A percentile compares a stretch with the other conserved stretches of the same genome.
Conservation (phyloP, 306 rosid species). For the Cicer pinnatifidum region DNA sequence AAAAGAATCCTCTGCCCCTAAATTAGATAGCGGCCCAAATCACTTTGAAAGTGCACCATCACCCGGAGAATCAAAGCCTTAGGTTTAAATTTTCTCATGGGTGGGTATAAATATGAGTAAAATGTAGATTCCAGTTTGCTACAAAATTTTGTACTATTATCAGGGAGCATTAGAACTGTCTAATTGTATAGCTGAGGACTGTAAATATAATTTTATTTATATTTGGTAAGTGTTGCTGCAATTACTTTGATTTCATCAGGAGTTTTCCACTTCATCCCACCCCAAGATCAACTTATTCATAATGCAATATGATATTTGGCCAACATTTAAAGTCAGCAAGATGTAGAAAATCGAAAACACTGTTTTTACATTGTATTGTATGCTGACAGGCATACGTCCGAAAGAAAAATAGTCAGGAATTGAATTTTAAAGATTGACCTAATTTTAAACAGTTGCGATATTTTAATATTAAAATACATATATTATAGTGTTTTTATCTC, state of each 20-base stretch:
- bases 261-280: neutral
- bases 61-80: conserved; percentile 50
- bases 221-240: conserved; percentile 35
- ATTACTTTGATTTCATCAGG: conserved; percentile 26
- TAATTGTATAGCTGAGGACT: conserved; percentile 49
- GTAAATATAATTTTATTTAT: conserved; percentile 58
- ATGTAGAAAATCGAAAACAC: neutral
- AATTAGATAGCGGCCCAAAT: conserved; percentile 50
- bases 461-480: neutral
- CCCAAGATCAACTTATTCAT: neutral
- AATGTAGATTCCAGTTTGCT: conserved; percentile 33
- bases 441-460: no score
- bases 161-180: conserved; percentile 18
- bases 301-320: conserved; percentile 7
- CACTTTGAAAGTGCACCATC: conserved; percentile 53
- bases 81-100: conserved; percentile 42
- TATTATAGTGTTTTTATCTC: neutral
- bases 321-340: conserved; percentile 1
- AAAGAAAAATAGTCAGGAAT: neutral
- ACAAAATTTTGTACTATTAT: conserved; percentile 39
- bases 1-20: conserved; percentile 52
- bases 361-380: conserved; percentile 3
- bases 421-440: neutral
- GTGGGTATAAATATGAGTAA: conserved; percentile 31
- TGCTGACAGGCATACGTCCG: neutral